Evolutionary conservation across 139 green algal species (phyloP).

Genomic region (Eudorina sp.): DNA sequence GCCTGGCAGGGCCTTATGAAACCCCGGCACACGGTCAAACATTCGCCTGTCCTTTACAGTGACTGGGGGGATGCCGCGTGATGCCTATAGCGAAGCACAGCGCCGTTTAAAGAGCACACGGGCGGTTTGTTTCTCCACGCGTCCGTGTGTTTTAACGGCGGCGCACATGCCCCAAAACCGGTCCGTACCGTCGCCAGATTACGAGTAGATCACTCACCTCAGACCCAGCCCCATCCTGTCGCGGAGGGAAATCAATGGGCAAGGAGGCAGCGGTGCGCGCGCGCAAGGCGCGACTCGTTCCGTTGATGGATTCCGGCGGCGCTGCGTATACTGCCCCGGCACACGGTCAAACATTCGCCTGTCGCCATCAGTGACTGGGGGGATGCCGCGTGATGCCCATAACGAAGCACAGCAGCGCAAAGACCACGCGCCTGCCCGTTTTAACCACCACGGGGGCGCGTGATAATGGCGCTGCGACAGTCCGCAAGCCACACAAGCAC

Average conservation of each 20-base stretch:
- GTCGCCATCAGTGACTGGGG: slow-evolving; percentile 37
- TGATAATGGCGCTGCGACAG: slow-evolving; percentile 47
- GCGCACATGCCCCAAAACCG: no score
- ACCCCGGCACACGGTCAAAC: slow-evolving; percentile 49
- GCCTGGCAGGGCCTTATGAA: no score
- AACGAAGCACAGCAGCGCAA: background rate
- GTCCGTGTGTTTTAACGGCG: background rate
- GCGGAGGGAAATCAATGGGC: no score
- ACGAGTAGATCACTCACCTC: no score
- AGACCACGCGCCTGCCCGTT: slow-evolving; percentile 31
- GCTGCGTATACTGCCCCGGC: background rate
- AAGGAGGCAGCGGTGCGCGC: no score
- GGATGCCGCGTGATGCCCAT: slow-evolving; percentile 29
- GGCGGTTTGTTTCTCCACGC: background rate
- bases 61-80: slow-evolving; percentile 48
- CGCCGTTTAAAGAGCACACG: background rate
- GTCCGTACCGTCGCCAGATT: no score
- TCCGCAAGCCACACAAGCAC: background rate
- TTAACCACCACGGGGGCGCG: background rate
- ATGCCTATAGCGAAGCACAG: background rate
- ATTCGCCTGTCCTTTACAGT: slow-evolving; percentile 40
- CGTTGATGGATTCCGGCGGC: no score
- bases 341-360: slow-evolving; percentile 51
- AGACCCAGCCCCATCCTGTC: no score
- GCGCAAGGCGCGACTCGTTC: no score